Evolutionary conservation across 1,284 basidiomycete species (phyloP), one percentile per base, ranked within the genome.

Genomic region (Leccinum pachyderme): DNA sequence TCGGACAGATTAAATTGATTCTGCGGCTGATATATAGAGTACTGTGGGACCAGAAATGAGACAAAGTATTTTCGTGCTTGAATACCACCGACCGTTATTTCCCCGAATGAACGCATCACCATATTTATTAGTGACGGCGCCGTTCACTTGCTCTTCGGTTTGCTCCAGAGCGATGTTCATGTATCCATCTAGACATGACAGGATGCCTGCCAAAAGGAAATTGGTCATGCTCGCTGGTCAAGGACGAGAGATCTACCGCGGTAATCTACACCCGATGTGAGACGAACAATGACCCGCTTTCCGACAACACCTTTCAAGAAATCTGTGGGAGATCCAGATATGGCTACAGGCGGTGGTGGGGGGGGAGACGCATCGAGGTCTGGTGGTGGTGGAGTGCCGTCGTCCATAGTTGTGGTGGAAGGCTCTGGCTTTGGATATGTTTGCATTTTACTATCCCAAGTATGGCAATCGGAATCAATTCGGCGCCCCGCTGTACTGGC

Each of bases 131-230:
- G 92, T 95, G 52, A 91, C 81, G 32, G 77, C 71, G 9, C 95
- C 95, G 63, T 91, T 89, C 12, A 97, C 92, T 72, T 93, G 88
- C 74, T 99, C 96, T 72, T 95, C 91, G 2, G 95, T 98, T 71
- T 98, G 89, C 74, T 99, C 96, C 47, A 99, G 77, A 4, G 95
- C 96, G 54, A 99, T 98, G 75, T 99, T 99, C 97, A 99, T 95
- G 72, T 94, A 95, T 0, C 95, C 97, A 72, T 99, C 97, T 24
- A 99, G 81, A 71, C 97, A 98, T 7, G 93, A 95, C n/a, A 99
- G 77, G 1, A 95, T 81, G 37, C 95, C 95, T 98, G 0, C 3
- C n/a, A 43, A 46, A 49, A 15, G 39, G 62, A 29, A 51, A n/a
- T 28, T 27, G 24, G 12, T 37, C 33, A 33, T 41, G 44, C 35